Percentiles rank a stretch among this genome's conserved stretches.
Evolutionary conservation across 2,329 filamentous ascomycete genomes (phyloP).

Genomic region (Colletotrichum salicis): DNA sequence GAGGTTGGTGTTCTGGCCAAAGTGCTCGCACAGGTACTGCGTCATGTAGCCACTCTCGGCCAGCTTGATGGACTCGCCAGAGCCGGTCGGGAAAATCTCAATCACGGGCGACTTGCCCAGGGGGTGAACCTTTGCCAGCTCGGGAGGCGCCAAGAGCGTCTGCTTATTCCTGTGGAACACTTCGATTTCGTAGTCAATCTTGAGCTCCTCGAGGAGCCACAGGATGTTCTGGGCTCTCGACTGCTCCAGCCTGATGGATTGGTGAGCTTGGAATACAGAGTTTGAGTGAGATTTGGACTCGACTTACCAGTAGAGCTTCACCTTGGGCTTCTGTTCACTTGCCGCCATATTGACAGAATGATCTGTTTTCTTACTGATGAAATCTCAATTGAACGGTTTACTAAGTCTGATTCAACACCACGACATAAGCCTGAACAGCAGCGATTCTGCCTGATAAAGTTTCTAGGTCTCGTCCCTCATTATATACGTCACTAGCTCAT

Average conservation of each 20-base stretch:
- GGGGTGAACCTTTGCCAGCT: slow-evolving; percentile 82
- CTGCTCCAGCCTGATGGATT: slow-evolving; percentile 75
- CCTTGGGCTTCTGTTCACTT: slow-evolving; percentile 55
- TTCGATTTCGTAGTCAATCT: slow-evolving; percentile 82
- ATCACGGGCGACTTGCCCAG: slow-evolving; percentile 89
- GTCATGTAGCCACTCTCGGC: slow-evolving; percentile 85
- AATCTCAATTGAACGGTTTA: background rate
- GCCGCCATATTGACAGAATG: slow-evolving; percentile 1
- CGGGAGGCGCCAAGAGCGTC: slow-evolving; percentile 76
- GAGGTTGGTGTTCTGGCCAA: slow-evolving; percentile 55
- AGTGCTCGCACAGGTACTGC: slow-evolving; percentile 82
- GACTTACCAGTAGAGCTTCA: slow-evolving; percentile 72
- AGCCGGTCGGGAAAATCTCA: slow-evolving; percentile 63
- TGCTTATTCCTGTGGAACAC: slow-evolving; percentile 75
- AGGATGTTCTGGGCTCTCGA: slow-evolving; percentile 86
- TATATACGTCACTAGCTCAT: slow-evolving; percentile 31
- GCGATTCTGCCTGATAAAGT: background rate
- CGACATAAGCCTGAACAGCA: background rate
- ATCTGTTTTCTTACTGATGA: background rate
- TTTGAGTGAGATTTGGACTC: no score
- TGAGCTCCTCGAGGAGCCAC: slow-evolving; percentile 87
- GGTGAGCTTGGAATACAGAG: background rate
- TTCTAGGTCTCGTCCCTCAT: slow-evolving; percentile 11
- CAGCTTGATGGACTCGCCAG: slow-evolving; percentile 66
- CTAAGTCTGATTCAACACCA: background rate